Base-by-base conservation (phyloP, 345 rosid species). In the Linum trigynum region DNA sequence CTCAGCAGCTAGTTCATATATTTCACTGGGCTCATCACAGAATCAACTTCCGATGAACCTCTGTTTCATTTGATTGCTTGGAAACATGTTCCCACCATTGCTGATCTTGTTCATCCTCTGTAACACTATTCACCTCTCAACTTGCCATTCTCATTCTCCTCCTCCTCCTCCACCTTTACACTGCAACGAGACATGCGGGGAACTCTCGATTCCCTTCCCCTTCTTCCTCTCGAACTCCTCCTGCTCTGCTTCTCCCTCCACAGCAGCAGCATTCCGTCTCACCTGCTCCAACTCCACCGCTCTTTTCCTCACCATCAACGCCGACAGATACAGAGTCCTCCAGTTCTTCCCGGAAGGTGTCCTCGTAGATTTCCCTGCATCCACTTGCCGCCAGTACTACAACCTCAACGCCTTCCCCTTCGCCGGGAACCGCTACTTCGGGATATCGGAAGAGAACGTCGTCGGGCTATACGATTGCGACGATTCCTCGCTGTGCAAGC, bases 391-490 rank as follows among this genome's bases (percentile, higher is more conserved):
- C 1, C 87, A 80, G 57, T 86, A 85, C 83, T 80, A 85, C 61
- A 87, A 85, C 64, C 68, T 83, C 67, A 84, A 80, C 1, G 80
- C 85, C 12, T 82, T 88, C n/a, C 79, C 77, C 39, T 82, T 85
- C 63, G 64, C 77, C 3, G 70, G 71, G 5, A 81, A 81, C 41
- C 69, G 63, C 5, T 75, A 74, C 81, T 85, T 88, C 55, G 84
- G 83, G 1, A 61, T 88, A 55, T 88, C 97, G 0, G 72, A 43
- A 1, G 96, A 91, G 67, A 91, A 88, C 69, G 83, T 88, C 0
- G n/a, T 88, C 50, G 88, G 88, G 7, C 74, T 91, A 39, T 91
- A 88, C 72, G 94, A 88, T 58, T 88, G 96, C 16, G 96, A 86
- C 75, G 97, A 91, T 40, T 88, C 95, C 9, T 91, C 94, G 14